Percentiles rank a stretch among this genome's conserved stretches.
Evolutionary conservation across 192 early-diverging fungal species (phyloP).

Genomic region (Jimgerdemannia flammicorona): DNA sequence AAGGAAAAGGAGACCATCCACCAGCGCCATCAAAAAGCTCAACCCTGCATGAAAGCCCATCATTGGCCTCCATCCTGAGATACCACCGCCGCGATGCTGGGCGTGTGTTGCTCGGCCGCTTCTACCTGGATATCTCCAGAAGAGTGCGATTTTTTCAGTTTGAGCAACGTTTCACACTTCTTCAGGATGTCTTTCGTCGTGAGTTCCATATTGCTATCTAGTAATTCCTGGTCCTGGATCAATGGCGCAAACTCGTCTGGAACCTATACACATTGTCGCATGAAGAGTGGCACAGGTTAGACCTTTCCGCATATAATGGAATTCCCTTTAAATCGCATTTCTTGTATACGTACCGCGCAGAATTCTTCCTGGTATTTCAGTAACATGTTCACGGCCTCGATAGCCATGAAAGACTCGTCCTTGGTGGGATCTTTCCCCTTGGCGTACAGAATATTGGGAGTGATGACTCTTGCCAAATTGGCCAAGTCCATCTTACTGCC

Average conservation of each 20-base stretch:
- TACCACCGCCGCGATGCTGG: too few relatives aligned
- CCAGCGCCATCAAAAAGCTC: too few relatives aligned
- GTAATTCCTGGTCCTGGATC: constrained; percentile 12
- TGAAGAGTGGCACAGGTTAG: too few relatives aligned
- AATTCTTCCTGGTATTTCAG: constrained; percentile 62
- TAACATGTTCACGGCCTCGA: constrained; percentile 63
- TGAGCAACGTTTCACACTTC: constrained; percentile 48
- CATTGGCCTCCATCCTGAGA: too few relatives aligned
- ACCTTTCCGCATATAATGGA: too few relatives aligned
- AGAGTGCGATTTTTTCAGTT: constrained; percentile 40
- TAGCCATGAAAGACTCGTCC: constrained; percentile 68
- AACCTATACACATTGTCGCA: constrained; percentile 22
- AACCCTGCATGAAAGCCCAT: too few relatives aligned
- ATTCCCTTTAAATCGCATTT: too few relatives aligned
- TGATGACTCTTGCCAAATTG: constrained; percentile 91
- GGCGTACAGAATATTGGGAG: constrained; percentile 89
- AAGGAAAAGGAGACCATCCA: too few relatives aligned
- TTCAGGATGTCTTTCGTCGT: constrained; percentile 52
- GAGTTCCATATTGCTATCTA: constrained; percentile 34
- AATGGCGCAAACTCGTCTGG: constrained; percentile 53
- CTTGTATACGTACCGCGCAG: constrained; percentile 49
- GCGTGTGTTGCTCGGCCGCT: too few relatives aligned
- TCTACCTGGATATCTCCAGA: neutral
- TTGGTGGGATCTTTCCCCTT: constrained; percentile 79
- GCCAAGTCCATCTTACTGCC: constrained; percentile 92